Percentiles rank a stretch among this genome's conserved stretches.
phyloP scores from a whole-genome alignment of 2,329 filamentous ascomycete species.

The Rhexocercosporidium sp. region DNA sequence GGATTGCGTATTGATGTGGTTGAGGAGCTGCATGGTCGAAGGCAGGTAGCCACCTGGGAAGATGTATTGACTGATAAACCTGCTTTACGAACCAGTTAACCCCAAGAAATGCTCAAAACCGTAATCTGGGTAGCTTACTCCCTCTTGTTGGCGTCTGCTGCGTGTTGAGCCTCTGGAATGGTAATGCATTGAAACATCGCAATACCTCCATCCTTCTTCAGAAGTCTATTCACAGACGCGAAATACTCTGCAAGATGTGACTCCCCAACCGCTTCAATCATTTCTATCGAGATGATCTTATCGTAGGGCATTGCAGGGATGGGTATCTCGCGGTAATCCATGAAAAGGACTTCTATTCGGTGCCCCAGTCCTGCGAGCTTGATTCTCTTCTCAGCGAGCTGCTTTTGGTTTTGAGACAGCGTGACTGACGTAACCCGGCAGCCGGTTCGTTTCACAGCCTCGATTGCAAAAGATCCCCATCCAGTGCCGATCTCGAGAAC shows the following conservation, averaged over 20 bases:
- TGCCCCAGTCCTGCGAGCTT: background rate
- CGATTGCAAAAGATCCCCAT: conserved; percentile 1
- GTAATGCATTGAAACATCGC: conserved; percentile 10
- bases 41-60: conserved; percentile 7
- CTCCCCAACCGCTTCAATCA: conserved; percentile 9
- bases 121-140: background rate
- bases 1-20: conserved; percentile 4
- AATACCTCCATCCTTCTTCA: conserved; percentile 6
- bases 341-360: background rate
- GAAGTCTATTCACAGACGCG: background rate
- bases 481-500: conserved; percentile 9
- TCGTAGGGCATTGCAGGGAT: background rate
- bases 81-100: background rate
- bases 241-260: conserved; percentile 1
- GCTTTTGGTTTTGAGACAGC: background rate
- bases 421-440: conserved; percentile 3
- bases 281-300: conserved; percentile 6
- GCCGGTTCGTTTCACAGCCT: conserved; percentile 5
- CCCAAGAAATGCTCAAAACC: background rate
- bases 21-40: conserved; percentile 5
- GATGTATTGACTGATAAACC: conserved; percentile 2
- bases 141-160: background rate
- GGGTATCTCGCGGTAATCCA: background rate
- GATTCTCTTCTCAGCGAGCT: conserved; percentile 3
- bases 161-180: conserved; percentile 6